Base-by-base conservation (phyloP, 306 rosid species). In the Vigna reflexopilosa region DNA sequence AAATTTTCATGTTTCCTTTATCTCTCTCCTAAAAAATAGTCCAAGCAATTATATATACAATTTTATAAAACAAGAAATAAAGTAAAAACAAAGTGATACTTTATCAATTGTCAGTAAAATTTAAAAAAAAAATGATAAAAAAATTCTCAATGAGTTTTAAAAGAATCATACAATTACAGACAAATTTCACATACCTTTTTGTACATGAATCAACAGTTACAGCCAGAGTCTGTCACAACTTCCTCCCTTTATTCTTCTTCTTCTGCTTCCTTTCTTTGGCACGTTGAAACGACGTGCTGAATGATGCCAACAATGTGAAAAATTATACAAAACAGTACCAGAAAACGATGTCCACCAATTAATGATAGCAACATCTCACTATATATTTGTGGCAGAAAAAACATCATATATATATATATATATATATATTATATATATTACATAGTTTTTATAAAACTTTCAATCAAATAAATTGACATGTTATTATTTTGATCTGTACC, bases 281-380 rank as follows among this genome's bases (percentile, higher is more conserved):
- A 13, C 86, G 86, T 45, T 79, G 20, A 68, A 82, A 85, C 54
- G 89, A 85, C 24, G 84, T 77, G 7, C 89, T 85, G 48, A 82
- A 76, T 61, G 4, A 75, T 34, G 26, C 50, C 69, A 73, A 63
- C 11, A 54, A 75, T 30, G 58, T 38, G 62, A n/a, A 64, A 78
- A 58, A 67, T 62, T 32, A 62, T 28, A 42, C 52, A 65, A 54
- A 70, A 50, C 2, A 67, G 40, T 52, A 55, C 44, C 2, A n/a
- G 8, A 78, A 81, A 78, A 28, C 0, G 0, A 81, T 17, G 32
- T 49, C 62, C 67, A 76, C 24, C 32, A 7, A 42, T 61, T 32
- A 7, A 42, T 61, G 70, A 38, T 40, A 65, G 70, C 38, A 52
- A 47, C 77, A 52, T 65, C 24, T 54, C 59, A 74, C 62, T 65